A percentile compares a stretch with the other conserved stretches of the same genome.
Evolutionary conservation across 108 stramenopile species (phyloP).

Genomic region (Discostella stelligeroides): DNA sequence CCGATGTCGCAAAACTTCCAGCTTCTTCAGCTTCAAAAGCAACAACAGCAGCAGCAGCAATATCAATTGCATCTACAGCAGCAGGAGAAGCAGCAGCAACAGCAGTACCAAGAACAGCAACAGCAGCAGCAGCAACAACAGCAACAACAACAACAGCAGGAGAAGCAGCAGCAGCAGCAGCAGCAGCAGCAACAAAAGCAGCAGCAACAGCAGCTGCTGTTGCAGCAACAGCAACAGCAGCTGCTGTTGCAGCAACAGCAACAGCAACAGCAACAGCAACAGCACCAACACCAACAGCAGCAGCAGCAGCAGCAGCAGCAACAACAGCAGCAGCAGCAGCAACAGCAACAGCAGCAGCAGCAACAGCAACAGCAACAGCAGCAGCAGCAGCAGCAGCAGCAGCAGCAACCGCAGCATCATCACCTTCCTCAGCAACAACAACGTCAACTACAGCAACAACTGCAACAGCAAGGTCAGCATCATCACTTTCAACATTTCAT

Average conservation of each 20-base stretch:
- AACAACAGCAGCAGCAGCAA: too few relatives aligned
- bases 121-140: slow-evolving; percentile 13
- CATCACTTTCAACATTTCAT: not conserved
- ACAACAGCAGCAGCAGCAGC: not conserved
- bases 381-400: slow-evolving; percentile 8
- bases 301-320: not conserved
- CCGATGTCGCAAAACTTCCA: not conserved
- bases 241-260: slow-evolving; percentile 23
- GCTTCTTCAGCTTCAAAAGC: not conserved
- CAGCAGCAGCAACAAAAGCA: slow-evolving; percentile 7
- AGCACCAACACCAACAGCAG: slow-evolving; percentile 5
- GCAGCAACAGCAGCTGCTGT: slow-evolving; percentile 11
- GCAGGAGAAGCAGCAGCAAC: not conserved
- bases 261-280: slow-evolving; percentile 10
- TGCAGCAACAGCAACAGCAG: slow-evolving; percentile 18
- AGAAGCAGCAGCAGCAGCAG: slow-evolving; percentile 15
- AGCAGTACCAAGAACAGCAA: slow-evolving; percentile 9
- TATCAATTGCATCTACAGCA: not conserved
- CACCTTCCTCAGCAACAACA: not conserved
- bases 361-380: not conserved
- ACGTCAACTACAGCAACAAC: not conserved
- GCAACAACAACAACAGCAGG: not conserved
- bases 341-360: not conserved
- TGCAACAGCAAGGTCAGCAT: not conserved
- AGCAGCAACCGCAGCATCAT: not conserved